Percentiles rank a stretch among this genome's conserved stretches.
Conservation (phyloP, 2,329 filamentous ascomycete genomes). For the Graphium sp. region DNA sequence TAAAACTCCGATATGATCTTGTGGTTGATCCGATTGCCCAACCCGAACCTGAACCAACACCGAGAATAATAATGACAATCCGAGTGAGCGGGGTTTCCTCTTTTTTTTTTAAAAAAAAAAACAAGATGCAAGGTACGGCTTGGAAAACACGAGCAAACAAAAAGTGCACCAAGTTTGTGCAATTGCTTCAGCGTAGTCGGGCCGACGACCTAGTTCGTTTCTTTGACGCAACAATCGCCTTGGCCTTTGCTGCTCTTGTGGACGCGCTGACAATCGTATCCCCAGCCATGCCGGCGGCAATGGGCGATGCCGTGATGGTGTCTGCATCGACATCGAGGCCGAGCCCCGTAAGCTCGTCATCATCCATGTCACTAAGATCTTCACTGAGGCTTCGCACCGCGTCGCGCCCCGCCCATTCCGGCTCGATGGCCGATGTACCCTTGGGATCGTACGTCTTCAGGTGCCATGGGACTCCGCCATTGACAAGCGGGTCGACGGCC, state of each 20-base stretch:
- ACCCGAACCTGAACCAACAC: no score
- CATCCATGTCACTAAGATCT: conserved; percentile 80
- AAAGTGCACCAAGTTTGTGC: neutral
- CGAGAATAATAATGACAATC: no score
- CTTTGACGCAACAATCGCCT: neutral
- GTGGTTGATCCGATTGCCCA: no score
- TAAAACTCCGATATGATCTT: neutral
- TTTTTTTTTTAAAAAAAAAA: neutral
- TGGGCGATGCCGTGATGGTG: conserved; percentile 3
- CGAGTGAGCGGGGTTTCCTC: no score
- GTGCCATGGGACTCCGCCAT: conserved; percentile 81
- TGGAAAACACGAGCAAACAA: neutral
- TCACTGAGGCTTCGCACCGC: conserved; percentile 57
- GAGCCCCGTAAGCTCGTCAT: conserved; percentile 68
- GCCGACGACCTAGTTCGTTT: conserved; percentile 2
- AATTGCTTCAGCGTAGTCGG: neutral
- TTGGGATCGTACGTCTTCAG: conserved; percentile 61
- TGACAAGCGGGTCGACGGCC: conserved; percentile 35
- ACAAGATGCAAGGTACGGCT: neutral
- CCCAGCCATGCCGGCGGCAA: neutral
- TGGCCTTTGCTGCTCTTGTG: neutral
- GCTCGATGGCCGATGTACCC: conserved; percentile 68
- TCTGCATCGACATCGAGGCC: conserved; percentile 30
- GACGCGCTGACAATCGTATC: neutral
- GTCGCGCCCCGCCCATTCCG: conserved; percentile 51